Percentiles rank a stretch among this genome's conserved stretches.
Evolutionary conservation across 176 grass and related monocot genomes (phyloP).

Genomic region (Cymbopogon citratus): DNA sequence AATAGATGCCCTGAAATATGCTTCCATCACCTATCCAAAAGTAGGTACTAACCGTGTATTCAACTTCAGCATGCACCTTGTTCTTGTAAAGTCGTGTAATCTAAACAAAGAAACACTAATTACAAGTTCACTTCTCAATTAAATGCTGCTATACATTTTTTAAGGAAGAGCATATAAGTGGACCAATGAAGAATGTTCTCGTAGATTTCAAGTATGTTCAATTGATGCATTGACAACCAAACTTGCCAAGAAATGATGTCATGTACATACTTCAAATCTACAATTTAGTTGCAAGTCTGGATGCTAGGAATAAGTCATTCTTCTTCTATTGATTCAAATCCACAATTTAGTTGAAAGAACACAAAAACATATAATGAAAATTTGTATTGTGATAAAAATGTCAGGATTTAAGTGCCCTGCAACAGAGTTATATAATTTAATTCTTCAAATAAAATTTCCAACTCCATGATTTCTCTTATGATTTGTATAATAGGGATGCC

Average conservation of each 20-base stretch:
- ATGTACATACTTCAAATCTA: not conserved
- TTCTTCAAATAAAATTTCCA: not conserved
- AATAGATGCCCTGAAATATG: not conserved
- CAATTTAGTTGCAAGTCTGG: not conserved
- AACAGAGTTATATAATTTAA: not conserved
- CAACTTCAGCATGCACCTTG: slow-evolving; percentile 84
- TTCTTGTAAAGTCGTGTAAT: slow-evolving; percentile 87
- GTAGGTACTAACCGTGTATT: slow-evolving; percentile 69
- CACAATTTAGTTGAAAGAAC: no score
- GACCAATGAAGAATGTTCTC: not conserved
- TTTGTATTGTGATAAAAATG: not conserved
- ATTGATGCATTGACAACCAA: not conserved
- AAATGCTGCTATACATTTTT: not conserved
- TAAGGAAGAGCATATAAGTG: not conserved
- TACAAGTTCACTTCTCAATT: not conserved
- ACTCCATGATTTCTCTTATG: not conserved
- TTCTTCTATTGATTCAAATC: no score
- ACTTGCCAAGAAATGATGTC: not conserved
- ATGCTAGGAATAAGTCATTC: not conserved
- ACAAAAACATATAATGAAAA: not conserved
- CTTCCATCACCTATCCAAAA: not conserved
- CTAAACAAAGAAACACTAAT: slow-evolving; percentile 36
- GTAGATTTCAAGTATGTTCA: not conserved
- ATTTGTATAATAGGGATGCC: not conserved
- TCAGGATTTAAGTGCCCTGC: not conserved